A percentile compares a stretch with the other conserved stretches of the same genome.
These are phyloP conservation scores for Escovopsis weberi DNA, from an alignment of 2,329 filamentous ascomycete genomes.

Conservation along the genomic window DNA sequence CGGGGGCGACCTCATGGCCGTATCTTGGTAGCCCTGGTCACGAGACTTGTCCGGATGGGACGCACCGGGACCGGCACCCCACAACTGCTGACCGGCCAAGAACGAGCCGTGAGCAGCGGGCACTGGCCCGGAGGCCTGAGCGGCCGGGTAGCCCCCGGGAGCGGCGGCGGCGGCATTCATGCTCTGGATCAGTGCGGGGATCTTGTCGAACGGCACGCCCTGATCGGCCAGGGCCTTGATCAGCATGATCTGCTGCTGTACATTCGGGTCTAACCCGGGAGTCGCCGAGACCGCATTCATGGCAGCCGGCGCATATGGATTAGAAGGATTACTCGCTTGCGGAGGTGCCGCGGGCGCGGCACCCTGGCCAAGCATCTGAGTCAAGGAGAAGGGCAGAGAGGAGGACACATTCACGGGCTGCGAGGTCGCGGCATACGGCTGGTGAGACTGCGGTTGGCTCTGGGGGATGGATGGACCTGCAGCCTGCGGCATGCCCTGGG, in stretches of 20 bases:
- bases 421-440: conserved; percentile 27
- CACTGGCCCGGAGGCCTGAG: conserved; percentile 26
- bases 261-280: conserved; percentile 32
- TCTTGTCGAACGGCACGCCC: conserved; percentile 65
- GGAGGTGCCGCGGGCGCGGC: conserved; percentile 17
- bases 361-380: conserved; percentile 21
- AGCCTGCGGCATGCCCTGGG: conserved; percentile 15
- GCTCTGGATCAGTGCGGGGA: conserved; percentile 43
- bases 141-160: conserved; percentile 16
- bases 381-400: conserved; percentile 28
- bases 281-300: conserved; percentile 17
- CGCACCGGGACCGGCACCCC: conserved; percentile 13
- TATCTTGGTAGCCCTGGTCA: conserved; percentile 42
- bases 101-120: conserved; percentile 30
- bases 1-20: conserved; percentile 44
- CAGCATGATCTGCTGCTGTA: conserved; percentile 58
- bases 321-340: conserved; percentile 15
- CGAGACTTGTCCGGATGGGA: conserved; percentile 30
- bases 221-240: conserved; percentile 63
- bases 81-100: conserved; percentile 17
- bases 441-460: conserved; percentile 13
- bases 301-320: conserved; percentile 13
- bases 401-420: conserved; percentile 46
- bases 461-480: conserved; percentile 17
- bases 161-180: conserved; percentile 31